Evolutionary conservation across 129 eudicot species (phyloP).

Genomic region (Escallonia rubra): DNA sequence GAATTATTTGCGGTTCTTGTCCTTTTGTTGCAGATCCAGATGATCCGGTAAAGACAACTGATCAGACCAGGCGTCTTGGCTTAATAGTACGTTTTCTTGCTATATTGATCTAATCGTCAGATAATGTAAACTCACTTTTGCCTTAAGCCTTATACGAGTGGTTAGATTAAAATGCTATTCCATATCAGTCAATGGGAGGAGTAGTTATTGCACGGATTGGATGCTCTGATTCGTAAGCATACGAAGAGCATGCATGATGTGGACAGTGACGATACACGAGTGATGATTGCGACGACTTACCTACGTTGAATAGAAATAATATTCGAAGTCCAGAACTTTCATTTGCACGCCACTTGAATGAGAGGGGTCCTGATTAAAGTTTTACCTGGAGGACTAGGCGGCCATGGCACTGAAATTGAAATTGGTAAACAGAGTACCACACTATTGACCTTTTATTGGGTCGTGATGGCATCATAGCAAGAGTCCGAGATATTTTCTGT

Average conservation of each 20-base stretch:
- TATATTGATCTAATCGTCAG: not conserved
- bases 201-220: not conserved
- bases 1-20: not conserved
- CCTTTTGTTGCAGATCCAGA: conserved; percentile 69
- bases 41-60: conserved; percentile 96
- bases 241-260: not conserved
- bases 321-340: not conserved
- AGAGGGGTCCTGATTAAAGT: not conserved
- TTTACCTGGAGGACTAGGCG: too few relatives aligned
- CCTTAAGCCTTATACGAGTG: not conserved
- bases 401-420: too few relatives aligned
- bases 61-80: conserved; percentile 91
- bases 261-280: too few relatives aligned
- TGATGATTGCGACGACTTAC: not conserved
- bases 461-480: too few relatives aligned
- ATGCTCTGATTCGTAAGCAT: not conserved
- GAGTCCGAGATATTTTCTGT: too few relatives aligned
- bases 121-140: not conserved
- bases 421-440: too few relatives aligned
- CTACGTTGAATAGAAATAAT: not conserved
- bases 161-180: not conserved
- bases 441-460: too few relatives aligned
- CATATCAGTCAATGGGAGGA: not conserved
- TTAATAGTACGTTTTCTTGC: conserved; percentile 56
- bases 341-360: not conserved